Base-by-base conservation (phyloP, 2,329 filamentous ascomycete species). In the Colletotrichum agaves region DNA sequence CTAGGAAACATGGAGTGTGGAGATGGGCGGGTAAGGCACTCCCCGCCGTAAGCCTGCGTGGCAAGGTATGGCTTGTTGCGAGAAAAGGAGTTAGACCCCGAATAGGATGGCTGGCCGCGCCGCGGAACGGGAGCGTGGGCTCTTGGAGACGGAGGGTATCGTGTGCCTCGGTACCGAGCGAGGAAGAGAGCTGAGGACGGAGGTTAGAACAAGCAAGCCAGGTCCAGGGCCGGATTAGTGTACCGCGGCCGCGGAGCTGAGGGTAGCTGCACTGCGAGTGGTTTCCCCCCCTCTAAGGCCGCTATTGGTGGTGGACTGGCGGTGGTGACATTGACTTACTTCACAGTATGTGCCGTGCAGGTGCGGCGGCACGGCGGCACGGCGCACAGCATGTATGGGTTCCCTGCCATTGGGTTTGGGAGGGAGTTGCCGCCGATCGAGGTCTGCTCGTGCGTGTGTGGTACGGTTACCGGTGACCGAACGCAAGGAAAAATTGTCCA, bases 201-300 rank as follows among this genome's bases (percentile, higher is more conserved):
- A 41, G 58, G 19, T 49, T 21, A 39, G 19, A 44, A 41, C 31
- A 49, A 27, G 46, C 46, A 37, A 27, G 41, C 21, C 59, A 64
- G 65, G 65, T 67, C 46, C 53, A 67, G 65, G 65, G 61, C 65
- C 53, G 55, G 19, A 55, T 60, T 11, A n/a, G n/a, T n/a, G n/a
- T n/a, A 43, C 65, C 53, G 53, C 64, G 53, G 53, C 64, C 64
- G 64, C 61, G 61, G 61, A 60, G 65, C 53, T 68, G 65, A 68
- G 61, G 21, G 23, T 46, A 47, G 33, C 46, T 39, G 58, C 39
- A 50, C 27, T 15, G 47, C 47, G 31, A 35, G 47, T 56, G 47
- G 47, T 19, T 62, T 49, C 15, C 39, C 39, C 55, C 53, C 60
- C 49, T 46, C 47, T 33, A 15, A 31, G 19, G 49, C n/a, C n/a